A percentile compares a stretch with the other conserved stretches of the same genome.
phyloP scores from a whole-genome alignment of 2,329 filamentous ascomycete species.

The Aspergillus sp. region DNA sequence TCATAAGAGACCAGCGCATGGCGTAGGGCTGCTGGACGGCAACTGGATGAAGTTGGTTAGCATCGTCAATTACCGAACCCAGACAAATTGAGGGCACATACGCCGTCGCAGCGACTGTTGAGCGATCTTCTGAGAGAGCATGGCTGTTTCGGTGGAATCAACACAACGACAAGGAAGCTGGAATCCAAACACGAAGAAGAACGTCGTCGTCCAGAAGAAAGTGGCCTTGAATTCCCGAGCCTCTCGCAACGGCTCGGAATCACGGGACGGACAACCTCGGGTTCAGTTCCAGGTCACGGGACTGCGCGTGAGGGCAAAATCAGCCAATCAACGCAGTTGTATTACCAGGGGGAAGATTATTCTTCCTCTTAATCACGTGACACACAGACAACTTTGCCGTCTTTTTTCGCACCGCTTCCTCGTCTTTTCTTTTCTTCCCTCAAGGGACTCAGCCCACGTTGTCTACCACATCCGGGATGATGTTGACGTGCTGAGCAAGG shows the following conservation, averaged over 20 bases:
- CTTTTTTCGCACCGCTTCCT: constrained; percentile 15
- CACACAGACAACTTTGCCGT: constrained; percentile 19
- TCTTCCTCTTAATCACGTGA: constrained; percentile 25
- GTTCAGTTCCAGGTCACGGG: constrained; percentile 35
- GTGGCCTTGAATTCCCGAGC: constrained; percentile 20
- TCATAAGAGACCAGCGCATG: constrained; percentile 44
- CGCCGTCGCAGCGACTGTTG: constrained; percentile 51
- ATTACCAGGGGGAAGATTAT: constrained; percentile 41
- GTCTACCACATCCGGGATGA: constrained; percentile 39
- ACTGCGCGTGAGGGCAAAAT: constrained; percentile 11
- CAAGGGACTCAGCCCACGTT: constrained; percentile 44
- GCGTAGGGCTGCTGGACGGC: constrained; percentile 46
- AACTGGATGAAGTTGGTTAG: constrained; percentile 36
- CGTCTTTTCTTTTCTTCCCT: constrained; percentile 23
- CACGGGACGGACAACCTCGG: constrained; percentile 43
- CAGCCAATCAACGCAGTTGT: constrained; percentile 34
- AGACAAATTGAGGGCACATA: constrained; percentile 32
- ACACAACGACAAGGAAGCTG: constrained; percentile 10
- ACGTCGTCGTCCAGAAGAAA: constrained; percentile 22
- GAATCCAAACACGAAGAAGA: constrained; percentile 10
- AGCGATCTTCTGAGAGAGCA: constrained; percentile 50
- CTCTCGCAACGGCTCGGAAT: constrained; percentile 37
- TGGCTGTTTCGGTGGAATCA: constrained; percentile 26
- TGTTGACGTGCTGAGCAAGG: constrained; percentile 37
- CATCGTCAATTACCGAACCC: constrained; percentile 17